Conservation (phyloP, 2,329 filamentous ascomycete genomes). For the Mycosphaerella sp. region DNA sequence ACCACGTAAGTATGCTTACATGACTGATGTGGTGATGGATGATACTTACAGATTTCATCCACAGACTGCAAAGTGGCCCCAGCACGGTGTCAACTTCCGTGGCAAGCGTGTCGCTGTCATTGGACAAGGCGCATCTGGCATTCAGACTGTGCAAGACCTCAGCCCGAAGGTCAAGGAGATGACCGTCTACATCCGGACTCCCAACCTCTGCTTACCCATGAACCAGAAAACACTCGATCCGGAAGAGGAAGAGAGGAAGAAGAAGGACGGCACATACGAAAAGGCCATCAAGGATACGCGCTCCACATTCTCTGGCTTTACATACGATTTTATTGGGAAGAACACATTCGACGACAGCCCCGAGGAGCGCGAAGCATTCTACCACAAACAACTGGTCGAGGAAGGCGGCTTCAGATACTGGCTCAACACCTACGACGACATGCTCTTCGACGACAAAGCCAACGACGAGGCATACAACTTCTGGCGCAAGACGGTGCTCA, state of each 20-base stretch:
- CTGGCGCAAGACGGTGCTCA: conserved; percentile 37
- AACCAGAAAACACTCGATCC: conserved; percentile 41
- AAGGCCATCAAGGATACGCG: conserved; percentile 25
- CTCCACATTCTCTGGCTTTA: conserved; percentile 50
- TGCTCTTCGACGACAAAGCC: conserved; percentile 34
- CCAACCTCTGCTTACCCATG: conserved; percentile 60
- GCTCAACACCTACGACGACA: conserved; percentile 37
- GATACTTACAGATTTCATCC: not conserved
- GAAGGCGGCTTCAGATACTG: conserved; percentile 41
- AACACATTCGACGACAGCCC: conserved; percentile 44
- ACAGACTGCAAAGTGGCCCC: conserved; percentile 49
- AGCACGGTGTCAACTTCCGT: conserved; percentile 47
- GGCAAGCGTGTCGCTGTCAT: conserved; percentile 57
- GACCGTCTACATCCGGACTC: conserved; percentile 46
- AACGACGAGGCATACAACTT: conserved; percentile 38
- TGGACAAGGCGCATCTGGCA: conserved; percentile 58
- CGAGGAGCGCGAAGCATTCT: conserved; percentile 45
- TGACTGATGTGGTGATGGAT: not conserved
- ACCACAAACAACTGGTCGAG: conserved; percentile 23
- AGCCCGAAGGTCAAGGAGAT: conserved; percentile 49
- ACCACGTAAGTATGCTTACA: conserved; percentile 26
- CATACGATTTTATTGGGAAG: conserved; percentile 49
- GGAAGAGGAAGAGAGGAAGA: conserved; percentile 47
- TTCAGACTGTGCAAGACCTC: conserved; percentile 58
- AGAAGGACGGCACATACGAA: conserved; percentile 36